Percentiles rank a stretch among this genome's conserved stretches.
Evolutionary conservation across 1,284 basidiomycete genomes (phyloP).

Genomic region (Leccinum solheimii): DNA sequence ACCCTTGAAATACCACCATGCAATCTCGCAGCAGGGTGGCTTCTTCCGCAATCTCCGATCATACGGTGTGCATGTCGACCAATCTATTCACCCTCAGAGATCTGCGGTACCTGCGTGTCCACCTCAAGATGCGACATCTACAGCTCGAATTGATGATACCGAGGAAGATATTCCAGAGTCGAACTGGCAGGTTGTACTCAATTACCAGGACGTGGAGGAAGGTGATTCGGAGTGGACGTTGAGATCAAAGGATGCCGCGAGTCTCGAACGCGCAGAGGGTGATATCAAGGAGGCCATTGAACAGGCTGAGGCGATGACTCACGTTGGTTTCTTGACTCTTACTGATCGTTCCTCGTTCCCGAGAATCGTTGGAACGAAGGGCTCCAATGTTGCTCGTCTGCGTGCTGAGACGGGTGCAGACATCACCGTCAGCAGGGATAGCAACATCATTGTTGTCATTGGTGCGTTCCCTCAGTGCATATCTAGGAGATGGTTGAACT

Average conservation of each 20-base stretch:
- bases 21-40: conserved; percentile 80
- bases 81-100: conserved; percentile 68
- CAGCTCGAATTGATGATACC: conserved; percentile 81
- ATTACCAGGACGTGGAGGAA: conserved; percentile 78
- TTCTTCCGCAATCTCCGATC: conserved; percentile 82
- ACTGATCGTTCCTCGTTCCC: conserved; percentile 77
- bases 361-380: conserved; percentile 86
- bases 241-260: conserved; percentile 74
- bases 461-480: conserved; percentile 49
- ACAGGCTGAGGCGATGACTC: conserved; percentile 71
- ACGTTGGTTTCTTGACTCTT: conserved; percentile 77
- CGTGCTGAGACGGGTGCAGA: conserved; percentile 86
- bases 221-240: conserved; percentile 84
- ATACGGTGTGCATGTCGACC: conserved; percentile 77
- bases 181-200: conserved; percentile 74
- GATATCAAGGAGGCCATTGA: conserved; percentile 71
- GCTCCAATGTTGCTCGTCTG: conserved; percentile 82
- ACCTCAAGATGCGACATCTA: conserved; percentile 38
- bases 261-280: conserved; percentile 71
- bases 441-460: conserved; percentile 80
- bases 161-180: conserved; percentile 51
- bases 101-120: conserved; percentile 65
- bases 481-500: conserved; percentile 3
- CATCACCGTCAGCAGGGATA: conserved; percentile 85
- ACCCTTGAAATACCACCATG: conserved; percentile 84